Base-by-base conservation (phyloP, 202 grass and related monocot genomes). In the Tripidium arundinaceum region DNA sequence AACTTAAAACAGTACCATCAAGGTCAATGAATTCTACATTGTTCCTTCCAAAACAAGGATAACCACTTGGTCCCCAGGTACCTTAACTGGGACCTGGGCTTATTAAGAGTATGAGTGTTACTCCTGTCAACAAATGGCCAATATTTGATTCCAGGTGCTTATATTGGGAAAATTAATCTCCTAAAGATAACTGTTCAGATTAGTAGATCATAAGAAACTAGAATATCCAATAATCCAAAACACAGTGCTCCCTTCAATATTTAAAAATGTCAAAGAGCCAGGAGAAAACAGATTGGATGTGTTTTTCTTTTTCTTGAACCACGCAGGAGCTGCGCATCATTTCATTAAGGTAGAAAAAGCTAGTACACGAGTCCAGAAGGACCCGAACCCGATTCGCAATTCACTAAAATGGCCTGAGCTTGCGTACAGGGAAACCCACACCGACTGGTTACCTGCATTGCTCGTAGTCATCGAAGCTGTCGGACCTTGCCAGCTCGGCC, bases 391-490 rank as follows among this genome's bases (percentile, higher is more conserved):
- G 15, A 65, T 60, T 60, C 34, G 28, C 46, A 71, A 83, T 34
- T 54, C 59, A 75, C 18, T 21, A 59, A 74, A 72, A 72, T 37
- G 16, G 27, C 24, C 27, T 21, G 7, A 41, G 12, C 59, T 69
- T 77, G 42, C 28, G n/a, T n/a, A 33, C 25, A 46, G 66, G 11
- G 1, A 65, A 36, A 27, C 12, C 2, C 28, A 13, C n/a, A 68
- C 26, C 36, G 7, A 84, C 34, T 28, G 47, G 11, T 39, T 91
- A 98, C 90, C 96, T 98, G 92, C 96, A 98, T 85, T 93, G 78
- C 75, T 98, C 96, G 74, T 84, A 67, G 77, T 98, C 96, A 67
- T 86, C 73, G 80, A 89, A 87, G 70, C 92, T 94, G 42, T 87
- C 88, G 4, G 83, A 72, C 79, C 75, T 85, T 31, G 78, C 58